A percentile compares a stretch with the other conserved stretches of the same genome.
These are phyloP conservation scores for Schwanniomyces occidentalis DNA, from an alignment of 805 yeast genomes.

Conservation along the genomic window DNA sequence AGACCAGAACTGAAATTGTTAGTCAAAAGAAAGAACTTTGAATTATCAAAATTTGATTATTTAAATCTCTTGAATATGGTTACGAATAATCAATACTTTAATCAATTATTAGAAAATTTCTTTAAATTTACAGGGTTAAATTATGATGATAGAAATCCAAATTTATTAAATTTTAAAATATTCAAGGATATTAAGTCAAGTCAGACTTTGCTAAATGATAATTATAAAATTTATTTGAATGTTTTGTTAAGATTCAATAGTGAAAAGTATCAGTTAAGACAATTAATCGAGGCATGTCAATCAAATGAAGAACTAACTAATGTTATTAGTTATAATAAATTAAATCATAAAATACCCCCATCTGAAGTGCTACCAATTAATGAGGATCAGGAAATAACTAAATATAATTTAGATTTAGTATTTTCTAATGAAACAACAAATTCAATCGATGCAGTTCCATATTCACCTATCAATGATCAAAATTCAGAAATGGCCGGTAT, in stretches of 20 bases:
- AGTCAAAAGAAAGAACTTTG: conserved; percentile 37
- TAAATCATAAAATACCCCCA: conserved; percentile 13
- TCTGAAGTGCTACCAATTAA: conserved; percentile 1
- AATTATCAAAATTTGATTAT: conserved; percentile 47
- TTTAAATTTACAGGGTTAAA: conserved; percentile 32
- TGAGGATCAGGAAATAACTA: conserved; percentile 19
- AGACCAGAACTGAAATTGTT: conserved; percentile 42
- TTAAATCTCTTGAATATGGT: conserved; percentile 39
- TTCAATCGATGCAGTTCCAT: conserved; percentile 7
- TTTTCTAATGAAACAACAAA: conserved; percentile 16
- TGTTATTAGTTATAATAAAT: conserved; percentile 26
- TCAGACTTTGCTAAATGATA: conserved; percentile 12
- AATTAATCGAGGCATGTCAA: conserved; percentile 39
- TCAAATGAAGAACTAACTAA: conserved; percentile 41
- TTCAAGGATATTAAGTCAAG: conserved; percentile 12
- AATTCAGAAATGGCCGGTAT: conserved; percentile 46
- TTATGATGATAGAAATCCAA: conserved; percentile 11
- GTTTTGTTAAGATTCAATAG: conserved; percentile 39
- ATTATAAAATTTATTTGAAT: conserved; percentile 32
- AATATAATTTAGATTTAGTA: conserved; percentile 30
- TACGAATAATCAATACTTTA: conserved; percentile 41
- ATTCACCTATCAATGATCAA: conserved; percentile 18
- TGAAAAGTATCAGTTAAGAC: conserved; percentile 41
- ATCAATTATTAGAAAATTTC: conserved; percentile 35
- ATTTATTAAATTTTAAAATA: conserved; percentile 12